These are phyloP conservation scores for Reutealis trisperma DNA, from an alignment of 345 rosid genomes.

Conservation along the genomic window DNA sequence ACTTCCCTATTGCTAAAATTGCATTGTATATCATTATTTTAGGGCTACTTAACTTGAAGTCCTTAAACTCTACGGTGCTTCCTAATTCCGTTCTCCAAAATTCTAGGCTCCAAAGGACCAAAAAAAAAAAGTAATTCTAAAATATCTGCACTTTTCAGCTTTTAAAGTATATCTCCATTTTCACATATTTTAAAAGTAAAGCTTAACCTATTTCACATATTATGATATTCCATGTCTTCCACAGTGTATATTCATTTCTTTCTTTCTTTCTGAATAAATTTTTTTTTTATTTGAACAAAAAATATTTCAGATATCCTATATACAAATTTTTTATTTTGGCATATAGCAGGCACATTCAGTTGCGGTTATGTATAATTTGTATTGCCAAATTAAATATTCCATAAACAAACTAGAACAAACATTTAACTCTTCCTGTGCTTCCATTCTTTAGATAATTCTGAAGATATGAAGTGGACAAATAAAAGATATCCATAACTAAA, in stretches of 20 bases:
- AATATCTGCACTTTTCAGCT: not conserved
- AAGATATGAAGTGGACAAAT: not conserved
- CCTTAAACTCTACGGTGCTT: no score
- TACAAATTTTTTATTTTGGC: not conserved
- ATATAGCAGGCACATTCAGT: not conserved
- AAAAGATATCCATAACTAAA: not conserved
- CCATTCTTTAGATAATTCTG: conserved; percentile 1
- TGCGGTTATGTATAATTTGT: not conserved
- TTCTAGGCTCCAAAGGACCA: no score
- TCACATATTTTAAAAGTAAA: no score
- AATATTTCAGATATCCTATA: not conserved
- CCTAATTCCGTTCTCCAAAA: no score
- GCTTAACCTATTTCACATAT: not conserved
- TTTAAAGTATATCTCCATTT: not conserved
- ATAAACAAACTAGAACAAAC: not conserved
- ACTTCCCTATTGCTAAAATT: no score
- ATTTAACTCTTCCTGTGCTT: not conserved
- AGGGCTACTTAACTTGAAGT: no score
- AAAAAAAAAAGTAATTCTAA: not conserved
- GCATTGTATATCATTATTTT: no score
- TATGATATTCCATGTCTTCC: no score
- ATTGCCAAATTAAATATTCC: not conserved
- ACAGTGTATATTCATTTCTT: no score
- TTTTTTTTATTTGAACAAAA: no score
- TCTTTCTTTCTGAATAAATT: no score